Base-by-base conservation (phyloP, 148 eudicot genomes). In the Spergularia bocconei region DNA sequence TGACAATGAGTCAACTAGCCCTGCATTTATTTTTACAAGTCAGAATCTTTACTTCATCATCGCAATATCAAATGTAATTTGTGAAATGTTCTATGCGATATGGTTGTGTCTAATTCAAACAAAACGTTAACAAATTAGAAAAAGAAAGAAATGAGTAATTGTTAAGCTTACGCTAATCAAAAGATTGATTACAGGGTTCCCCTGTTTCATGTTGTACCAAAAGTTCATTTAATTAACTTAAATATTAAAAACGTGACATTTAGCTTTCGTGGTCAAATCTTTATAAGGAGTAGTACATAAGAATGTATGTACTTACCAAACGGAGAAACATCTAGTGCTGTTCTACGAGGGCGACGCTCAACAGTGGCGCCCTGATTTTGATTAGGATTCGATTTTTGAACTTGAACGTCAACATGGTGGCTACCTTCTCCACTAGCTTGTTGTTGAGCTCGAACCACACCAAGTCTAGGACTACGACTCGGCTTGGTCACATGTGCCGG, bases 1-100 rank as follows among this genome's bases (percentile, higher is more conserved):
- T 1, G 95, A 86, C 5, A 91, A 7, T 9, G 95, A 77, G 71
- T 93, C 95, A 36, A 93, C 55, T 25, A 91, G 58, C 2, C 97
- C 98, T 93, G 80, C 75, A 55, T 55, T 5, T 8, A 13, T 1
- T 0, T 29, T 29, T 1, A 29, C 2, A 29, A 29, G 36, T 29
- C 36, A 29, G 36, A 29, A 29, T 29, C 36, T 29, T 29, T 29
- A 29, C 36, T 2, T 29, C 36, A 29, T 29, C 36, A 29, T 29
- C 36, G 36, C 36, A 29, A 29, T 29, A 29, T 29, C 1, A 4
- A 29, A 29, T 2, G 2, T 29, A 29, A 29, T 2, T 29, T 29
- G 36, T 29, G 36, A 29, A 29, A 29, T 29, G 36, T 29, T 4
- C 36, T 29, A 0, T 29, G 36, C 2, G 2, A 1, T 29, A 29